Evolutionary conservation across 2,329 filamentous ascomycete species (phyloP).

Genomic region (Fusarium solani-melongenae): DNA sequence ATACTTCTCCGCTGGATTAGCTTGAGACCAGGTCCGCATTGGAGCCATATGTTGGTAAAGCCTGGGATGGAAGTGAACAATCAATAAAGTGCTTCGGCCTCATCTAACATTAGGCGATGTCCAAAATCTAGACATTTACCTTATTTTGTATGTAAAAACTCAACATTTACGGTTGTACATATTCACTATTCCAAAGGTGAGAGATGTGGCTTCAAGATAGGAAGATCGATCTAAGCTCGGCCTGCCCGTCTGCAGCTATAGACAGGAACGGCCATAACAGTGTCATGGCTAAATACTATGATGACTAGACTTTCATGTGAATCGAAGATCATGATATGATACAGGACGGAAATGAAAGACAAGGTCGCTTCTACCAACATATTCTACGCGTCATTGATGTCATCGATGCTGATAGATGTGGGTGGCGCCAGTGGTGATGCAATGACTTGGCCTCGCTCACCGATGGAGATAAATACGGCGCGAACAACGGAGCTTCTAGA

Average conservation of each 20-base stretch:
- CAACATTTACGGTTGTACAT: neutral
- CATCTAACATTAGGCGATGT: too few relatives aligned
- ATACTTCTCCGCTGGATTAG: accelerated
- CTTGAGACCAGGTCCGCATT: neutral
- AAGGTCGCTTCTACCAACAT: neutral
- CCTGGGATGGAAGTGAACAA: neutral
- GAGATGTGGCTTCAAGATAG: neutral
- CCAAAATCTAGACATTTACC: neutral
- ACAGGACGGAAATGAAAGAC: neutral
- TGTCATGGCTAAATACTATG: neutral
- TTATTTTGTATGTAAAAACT: neutral
- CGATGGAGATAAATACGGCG: neutral
- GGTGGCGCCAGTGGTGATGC: neutral
- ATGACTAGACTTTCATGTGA: neutral
- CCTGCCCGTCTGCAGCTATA: neutral
- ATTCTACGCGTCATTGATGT: constrained; percentile 4
- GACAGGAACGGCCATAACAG: neutral
- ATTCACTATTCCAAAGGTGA: neutral
- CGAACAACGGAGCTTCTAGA: neutral
- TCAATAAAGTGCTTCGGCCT: neutral
- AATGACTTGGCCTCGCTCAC: neutral
- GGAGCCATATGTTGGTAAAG: neutral
- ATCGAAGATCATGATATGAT: neutral
- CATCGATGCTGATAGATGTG: neutral
- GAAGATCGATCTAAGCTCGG: neutral